Conservation (phyloP, 768 basidiomycete genomes). For the Suillus brevipes region DNA sequence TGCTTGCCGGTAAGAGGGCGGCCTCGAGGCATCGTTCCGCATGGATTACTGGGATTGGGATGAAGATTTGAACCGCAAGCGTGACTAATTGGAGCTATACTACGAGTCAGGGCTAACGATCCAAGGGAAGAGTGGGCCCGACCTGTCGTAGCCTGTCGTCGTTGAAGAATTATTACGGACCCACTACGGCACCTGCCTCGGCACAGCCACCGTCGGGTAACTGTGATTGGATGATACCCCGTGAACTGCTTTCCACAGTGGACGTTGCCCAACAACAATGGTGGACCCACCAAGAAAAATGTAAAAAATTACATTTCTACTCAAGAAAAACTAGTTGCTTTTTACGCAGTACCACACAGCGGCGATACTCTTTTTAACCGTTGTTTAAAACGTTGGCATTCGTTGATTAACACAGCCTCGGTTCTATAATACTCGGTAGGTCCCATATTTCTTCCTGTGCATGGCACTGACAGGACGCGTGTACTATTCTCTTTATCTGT, state of each 20-base stretch:
- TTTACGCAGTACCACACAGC: background rate
- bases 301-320: background rate
- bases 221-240: slow-evolving; percentile 12
- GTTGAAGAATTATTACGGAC: background rate
- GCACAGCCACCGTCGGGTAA: slow-evolving; percentile 13
- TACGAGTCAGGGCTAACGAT: background rate
- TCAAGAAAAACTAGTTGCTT: background rate
- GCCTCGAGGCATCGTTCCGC: slow-evolving; percentile 3
- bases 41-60: background rate
- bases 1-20: background rate
- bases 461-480: slow-evolving; percentile 8
- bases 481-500: slow-evolving; percentile 3
- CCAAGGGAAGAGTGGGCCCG: background rate
- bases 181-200: background rate
- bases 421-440: background rate
- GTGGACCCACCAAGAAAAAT: background rate
- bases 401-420: background rate
- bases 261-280: background rate
- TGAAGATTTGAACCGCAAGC: background rate
- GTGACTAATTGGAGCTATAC: background rate
- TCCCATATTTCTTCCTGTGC: background rate
- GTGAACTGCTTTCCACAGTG: background rate
- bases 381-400: background rate
- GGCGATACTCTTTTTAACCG: background rate
- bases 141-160: background rate